Conservation (phyloP, 1,284 basidiomycete species). For the Leccinum proliferum region DNA sequence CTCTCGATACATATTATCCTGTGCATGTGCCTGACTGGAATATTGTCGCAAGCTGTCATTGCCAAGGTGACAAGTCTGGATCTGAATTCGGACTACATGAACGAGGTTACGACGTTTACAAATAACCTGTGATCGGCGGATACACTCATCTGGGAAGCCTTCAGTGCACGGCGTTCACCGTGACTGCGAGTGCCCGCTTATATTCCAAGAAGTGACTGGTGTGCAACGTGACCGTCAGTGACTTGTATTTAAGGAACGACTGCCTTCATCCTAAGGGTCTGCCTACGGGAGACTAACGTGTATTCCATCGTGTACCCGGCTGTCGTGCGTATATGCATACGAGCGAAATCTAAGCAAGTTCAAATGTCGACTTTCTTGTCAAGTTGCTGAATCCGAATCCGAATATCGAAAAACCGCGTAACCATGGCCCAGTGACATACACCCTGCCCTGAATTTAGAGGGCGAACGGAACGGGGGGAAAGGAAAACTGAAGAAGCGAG, state of each 20-base stretch:
- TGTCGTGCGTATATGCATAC: neutral
- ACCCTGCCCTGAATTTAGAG: neutral
- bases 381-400: neutral
- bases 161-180: no score
- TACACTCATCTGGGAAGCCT: no score
- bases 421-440: neutral
- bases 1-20: no score
- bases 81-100: neutral
- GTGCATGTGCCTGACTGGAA: no score
- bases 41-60: no score
- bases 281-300: neutral
- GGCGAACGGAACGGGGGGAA: neutral
- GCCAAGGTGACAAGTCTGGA: neutral
- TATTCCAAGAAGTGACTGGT: neutral
- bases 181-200: neutral
- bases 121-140: neutral
- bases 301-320: neutral
- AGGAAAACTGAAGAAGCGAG: no score
- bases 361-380: neutral
- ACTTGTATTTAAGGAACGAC: no score
- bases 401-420: neutral
- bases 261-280: no score
- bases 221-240: neutral
- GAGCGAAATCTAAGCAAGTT: neutral
- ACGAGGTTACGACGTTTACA: neutral